Evolutionary conservation across 805 yeast species (phyloP), one percentile per base, ranked within the genome.

Genomic region (Lipomyces anomalus): DNA sequence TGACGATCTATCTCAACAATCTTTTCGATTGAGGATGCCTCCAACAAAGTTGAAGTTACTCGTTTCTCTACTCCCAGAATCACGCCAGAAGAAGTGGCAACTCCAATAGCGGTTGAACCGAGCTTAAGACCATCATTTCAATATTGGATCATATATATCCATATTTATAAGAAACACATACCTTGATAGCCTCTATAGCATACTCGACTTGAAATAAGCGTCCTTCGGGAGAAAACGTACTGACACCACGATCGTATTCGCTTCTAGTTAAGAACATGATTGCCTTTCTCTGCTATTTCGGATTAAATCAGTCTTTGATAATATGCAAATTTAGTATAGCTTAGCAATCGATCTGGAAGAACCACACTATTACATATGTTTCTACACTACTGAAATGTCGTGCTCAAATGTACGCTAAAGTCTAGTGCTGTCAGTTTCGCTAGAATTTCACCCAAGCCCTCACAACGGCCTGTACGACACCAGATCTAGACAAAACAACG

Each of bases 171-270:
- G n/a, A n/a, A n/a, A n/a, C n/a, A 6, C 38, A 22, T 40, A 82
- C 74, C 62, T 92, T 92, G 67, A 92, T 92, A 38, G 98, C 98
- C 67, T 92, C 98, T 46, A 92, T 71, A 6, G 98, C 92, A 66
- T 92, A 92, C 66, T 92, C 98, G 36, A 92, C 98, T 69, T 92
- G 98, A 71, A 92, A 92, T 51, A 92, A 72, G 64, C 99, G 84
- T 22, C 99, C 99, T 66, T 94, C 98, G 22, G 99, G 99, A 1
- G 97, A 89, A 67, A 94, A 92, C 6, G 99, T 94, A 61, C 94
- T 84, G 40, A 92, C 98, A 53, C 98, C 99, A 67, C 99, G 84
- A 65, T 92, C 99, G 67, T 92, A 92, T 73, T 92, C 99, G 70
- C 95, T 84, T 81, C 99, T 84, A n/a, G 99, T 92, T 57, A 92